phyloP scores from a whole-genome alignment of 2,329 filamentous ascomycete species.

The Pochonia chlamydosporia region DNA sequence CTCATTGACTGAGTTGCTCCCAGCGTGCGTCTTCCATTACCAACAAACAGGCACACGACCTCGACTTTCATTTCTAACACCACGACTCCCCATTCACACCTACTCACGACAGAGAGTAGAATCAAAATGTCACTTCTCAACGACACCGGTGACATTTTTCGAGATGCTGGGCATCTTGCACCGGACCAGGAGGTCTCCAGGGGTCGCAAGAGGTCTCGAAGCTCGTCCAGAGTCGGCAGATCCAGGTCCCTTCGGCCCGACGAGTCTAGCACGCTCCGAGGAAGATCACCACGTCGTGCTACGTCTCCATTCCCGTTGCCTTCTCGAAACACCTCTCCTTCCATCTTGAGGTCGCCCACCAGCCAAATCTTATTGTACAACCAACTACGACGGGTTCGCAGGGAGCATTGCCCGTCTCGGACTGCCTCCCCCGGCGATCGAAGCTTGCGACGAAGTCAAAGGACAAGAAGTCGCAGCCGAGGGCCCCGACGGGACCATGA shows the following conservation, averaged over 20 bases:
- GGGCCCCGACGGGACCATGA: slow-evolving; percentile 25
- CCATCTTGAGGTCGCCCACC: slow-evolving; percentile 30
- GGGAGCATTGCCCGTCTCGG: slow-evolving; percentile 39
- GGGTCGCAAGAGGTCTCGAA: slow-evolving; percentile 35
- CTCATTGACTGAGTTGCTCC: background rate
- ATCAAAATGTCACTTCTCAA: slow-evolving; percentile 18
- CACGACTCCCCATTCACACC: background rate
- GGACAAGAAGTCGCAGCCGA: slow-evolving; percentile 33
- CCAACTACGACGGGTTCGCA: slow-evolving; percentile 32
- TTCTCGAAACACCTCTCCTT: slow-evolving; percentile 28
- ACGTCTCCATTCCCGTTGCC: slow-evolving; percentile 27
- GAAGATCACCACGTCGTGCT: slow-evolving; percentile 34
- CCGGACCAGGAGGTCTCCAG: slow-evolving; percentile 24
- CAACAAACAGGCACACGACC: background rate
- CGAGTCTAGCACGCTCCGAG: slow-evolving; percentile 37
- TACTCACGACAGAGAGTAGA: background rate
- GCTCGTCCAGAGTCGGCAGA: slow-evolving; percentile 24
- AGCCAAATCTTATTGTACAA: slow-evolving; percentile 35
- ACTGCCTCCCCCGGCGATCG: slow-evolving; percentile 28
- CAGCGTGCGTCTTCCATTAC: too few species aligned
- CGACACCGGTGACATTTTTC: slow-evolving; percentile 15
- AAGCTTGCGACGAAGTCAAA: slow-evolving; percentile 28
- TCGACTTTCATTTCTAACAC: background rate
- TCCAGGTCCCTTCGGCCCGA: slow-evolving; percentile 28
- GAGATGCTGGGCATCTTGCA: slow-evolving; percentile 15